Evolutionary conservation across 768 basidiomycete species (phyloP).

Genomic region (Astraeus odoratus): DNA sequence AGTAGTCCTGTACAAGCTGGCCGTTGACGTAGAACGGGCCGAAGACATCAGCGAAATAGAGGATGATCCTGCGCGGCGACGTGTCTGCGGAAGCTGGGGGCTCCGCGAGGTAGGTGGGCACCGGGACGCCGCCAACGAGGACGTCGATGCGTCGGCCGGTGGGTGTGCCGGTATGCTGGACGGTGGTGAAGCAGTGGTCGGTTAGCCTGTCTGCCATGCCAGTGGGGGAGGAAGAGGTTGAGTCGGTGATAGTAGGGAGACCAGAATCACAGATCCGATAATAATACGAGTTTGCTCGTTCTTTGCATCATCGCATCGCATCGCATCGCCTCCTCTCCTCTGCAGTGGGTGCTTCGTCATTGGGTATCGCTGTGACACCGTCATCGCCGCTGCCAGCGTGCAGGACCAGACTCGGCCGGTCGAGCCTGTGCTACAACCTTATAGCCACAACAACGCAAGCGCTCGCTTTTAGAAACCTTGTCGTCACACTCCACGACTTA

Average conservation of each 20-base stretch:
- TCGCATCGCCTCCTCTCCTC: too few species aligned
- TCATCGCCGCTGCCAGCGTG: too few species aligned
- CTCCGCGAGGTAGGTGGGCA: conserved; percentile 50
- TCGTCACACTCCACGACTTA: too few species aligned
- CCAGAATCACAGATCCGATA: too few species aligned
- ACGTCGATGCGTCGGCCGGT: conserved; percentile 32
- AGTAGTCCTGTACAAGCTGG: conserved; percentile 57
- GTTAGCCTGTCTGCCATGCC: conserved; percentile 33
- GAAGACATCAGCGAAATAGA: conserved; percentile 55
- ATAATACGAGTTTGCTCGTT: not conserved
- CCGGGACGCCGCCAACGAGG: conserved; percentile 30
- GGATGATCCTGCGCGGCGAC: conserved; percentile 37
- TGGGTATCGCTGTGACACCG: too few species aligned
- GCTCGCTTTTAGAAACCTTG: too few species aligned
- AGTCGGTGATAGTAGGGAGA: too few species aligned
- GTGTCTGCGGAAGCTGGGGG: conserved; percentile 20
- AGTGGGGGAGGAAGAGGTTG: conserved; percentile 7
- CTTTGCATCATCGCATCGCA: not conserved
- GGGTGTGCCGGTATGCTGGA: conserved; percentile 46
- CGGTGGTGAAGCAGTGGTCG: conserved; percentile 46
- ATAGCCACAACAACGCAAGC: too few species aligned
- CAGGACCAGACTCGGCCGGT: too few species aligned
- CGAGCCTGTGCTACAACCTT: too few species aligned
- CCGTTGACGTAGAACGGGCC: conserved; percentile 54
- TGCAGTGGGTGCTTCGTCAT: too few species aligned